Evolutionary conservation across 768 basidiomycete species (phyloP), one percentile per base, ranked within the genome.

Genomic region (Goffeauzyma gilvescens): DNA sequence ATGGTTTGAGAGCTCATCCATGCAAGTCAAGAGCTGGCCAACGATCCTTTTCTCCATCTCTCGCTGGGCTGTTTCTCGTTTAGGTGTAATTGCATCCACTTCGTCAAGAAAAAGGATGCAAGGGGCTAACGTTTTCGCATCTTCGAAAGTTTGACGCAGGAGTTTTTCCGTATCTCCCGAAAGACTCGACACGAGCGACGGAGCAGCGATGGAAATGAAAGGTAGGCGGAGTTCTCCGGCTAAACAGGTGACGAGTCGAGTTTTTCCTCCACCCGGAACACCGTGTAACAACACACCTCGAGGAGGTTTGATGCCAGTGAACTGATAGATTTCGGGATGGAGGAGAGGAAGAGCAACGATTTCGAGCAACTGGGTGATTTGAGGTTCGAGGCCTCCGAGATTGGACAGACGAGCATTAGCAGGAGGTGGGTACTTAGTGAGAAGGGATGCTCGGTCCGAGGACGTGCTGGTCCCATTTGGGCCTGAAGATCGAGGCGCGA

Each of bases 1-100:
- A 49, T 86, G 83, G 1, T 76, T 85, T 14, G 89, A 81, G 65
- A 96, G 71, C 51, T 95, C 90, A 62, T 98, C 93, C 84, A 98
- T 93, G 67, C 90, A 95, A 0, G 90, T 96, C 42, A 96, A 65
- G 50, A 98, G 82, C 60, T 98, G 93, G 0, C 90, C 90, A 8
- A 98, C 90, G 38, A 98, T 96, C 10, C 93, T 73, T 33, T 89
- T 67, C 57, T 96, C 93, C 93, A 95, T 96, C 66, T 96, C 93
- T 44, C 90, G 71, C 56, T 98, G 93, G 0, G 93, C 90, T 53
- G 82, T 95, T 65, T 98, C 93, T 46, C 93, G 70, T 66, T 96
- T 98, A 0, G 87, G 87, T 0, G 89, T 95, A 49, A 98, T 89
- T 6, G 89, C 85, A 55, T 96, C 89, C 15, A 96, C 93, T 60